Conservation (phyloP, 163 green algal genomes). For the Scenedesmus sp. region DNA sequence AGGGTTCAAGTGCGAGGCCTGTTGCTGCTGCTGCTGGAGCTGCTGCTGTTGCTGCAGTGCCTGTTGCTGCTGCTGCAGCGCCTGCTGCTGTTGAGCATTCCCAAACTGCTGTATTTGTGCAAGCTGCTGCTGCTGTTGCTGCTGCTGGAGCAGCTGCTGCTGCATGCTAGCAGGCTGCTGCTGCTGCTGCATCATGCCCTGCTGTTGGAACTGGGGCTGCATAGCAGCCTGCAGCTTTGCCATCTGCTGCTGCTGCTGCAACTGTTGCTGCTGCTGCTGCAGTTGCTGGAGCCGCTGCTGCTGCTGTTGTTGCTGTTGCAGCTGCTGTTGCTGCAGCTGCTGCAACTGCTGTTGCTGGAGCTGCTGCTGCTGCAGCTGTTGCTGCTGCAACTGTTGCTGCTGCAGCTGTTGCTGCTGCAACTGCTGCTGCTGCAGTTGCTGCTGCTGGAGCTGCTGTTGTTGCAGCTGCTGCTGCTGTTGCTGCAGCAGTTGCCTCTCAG, state of each 20-base stretch:
- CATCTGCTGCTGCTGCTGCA: constrained; percentile 7
- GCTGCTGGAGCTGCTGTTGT: background rate
- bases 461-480: background rate
- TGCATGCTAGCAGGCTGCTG: constrained; percentile 22
- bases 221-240: background rate
- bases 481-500: constrained; percentile 19
- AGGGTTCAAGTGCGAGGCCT: background rate
- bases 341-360: constrained; percentile 20
- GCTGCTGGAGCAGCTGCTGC: constrained; percentile 17
- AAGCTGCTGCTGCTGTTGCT: constrained; percentile 39
- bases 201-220: constrained; percentile 15
- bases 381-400: constrained; percentile 13
- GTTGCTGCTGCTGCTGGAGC: constrained; percentile 25
- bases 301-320: background rate
- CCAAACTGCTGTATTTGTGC: constrained; percentile 22
- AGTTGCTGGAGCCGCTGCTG: constrained; percentile 13
- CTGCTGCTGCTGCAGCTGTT: constrained; percentile 8
- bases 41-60: constrained; percentile 4
- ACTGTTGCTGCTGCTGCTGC: background rate
- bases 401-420: constrained; percentile 11
- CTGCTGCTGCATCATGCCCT: constrained; percentile 13
- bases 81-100: background rate
- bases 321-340: constrained; percentile 31
- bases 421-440: background rate
- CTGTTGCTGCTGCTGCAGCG: background rate